Percentiles rank a stretch among this genome's conserved stretches.
Evolutionary conservation across 2,329 filamentous ascomycete species (phyloP).

Genomic region (Trematosphaeria pertusa): DNA sequence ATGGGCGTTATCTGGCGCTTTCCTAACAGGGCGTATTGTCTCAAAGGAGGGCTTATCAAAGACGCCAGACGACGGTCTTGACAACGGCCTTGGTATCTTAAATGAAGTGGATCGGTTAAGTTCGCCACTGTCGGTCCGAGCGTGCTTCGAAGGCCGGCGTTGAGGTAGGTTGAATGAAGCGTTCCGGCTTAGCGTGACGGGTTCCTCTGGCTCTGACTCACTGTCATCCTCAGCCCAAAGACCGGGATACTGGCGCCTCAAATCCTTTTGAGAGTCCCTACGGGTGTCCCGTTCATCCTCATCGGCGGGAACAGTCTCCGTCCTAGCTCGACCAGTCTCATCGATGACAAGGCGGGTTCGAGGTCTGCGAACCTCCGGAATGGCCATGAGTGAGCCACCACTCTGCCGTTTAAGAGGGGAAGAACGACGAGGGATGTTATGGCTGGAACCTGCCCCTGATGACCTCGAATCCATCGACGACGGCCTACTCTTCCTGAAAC

Average conservation of each 20-base stretch:
- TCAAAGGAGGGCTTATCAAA: slow-evolving; percentile 43
- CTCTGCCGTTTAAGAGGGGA: slow-evolving; percentile 57
- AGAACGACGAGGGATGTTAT: slow-evolving; percentile 50
- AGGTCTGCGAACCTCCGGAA: slow-evolving; percentile 53
- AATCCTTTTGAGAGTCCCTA: slow-evolving; percentile 32
- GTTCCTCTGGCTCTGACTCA: slow-evolving; percentile 46
- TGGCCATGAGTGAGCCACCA: slow-evolving; percentile 51
- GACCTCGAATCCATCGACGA: slow-evolving; percentile 39
- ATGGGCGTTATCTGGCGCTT: slow-evolving; percentile 29
- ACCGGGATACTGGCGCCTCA: slow-evolving; percentile 51
- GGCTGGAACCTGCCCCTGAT: slow-evolving; percentile 26
- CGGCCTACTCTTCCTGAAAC: slow-evolving; percentile 39
- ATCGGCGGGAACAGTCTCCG: slow-evolving; percentile 51
- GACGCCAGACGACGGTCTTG: slow-evolving; percentile 35
- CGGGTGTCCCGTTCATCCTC: slow-evolving; percentile 38
- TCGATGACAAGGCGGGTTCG: slow-evolving; percentile 56
- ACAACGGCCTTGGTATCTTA: slow-evolving; percentile 43
- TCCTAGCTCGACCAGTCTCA: slow-evolving; percentile 55
- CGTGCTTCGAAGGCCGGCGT: slow-evolving; percentile 45
- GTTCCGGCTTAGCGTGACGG: slow-evolving; percentile 41
- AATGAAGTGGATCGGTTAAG: slow-evolving; percentile 38
- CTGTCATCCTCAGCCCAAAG: slow-evolving; percentile 52
- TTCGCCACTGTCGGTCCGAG: slow-evolving; percentile 38
- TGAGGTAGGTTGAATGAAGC: slow-evolving; percentile 45
- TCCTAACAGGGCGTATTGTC: slow-evolving; percentile 31